Evolutionary conservation across 2,329 filamentous ascomycete genomes (phyloP).

Genomic region (Nannizziopsis barbatae): DNA sequence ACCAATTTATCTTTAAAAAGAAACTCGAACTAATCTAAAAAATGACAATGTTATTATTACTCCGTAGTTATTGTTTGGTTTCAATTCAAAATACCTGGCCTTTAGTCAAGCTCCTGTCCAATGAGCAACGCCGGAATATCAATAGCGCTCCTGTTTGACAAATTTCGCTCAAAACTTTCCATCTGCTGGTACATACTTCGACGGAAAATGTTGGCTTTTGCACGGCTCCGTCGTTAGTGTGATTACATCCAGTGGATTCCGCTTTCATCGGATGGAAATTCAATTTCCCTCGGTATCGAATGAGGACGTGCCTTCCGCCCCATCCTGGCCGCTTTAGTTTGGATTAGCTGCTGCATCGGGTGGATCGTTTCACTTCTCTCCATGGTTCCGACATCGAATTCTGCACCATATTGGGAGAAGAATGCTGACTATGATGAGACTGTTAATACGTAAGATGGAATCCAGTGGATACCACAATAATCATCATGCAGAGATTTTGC

Average conservation of each 20-base stretch:
- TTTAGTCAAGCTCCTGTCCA: too few relatives aligned
- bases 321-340: not conserved
- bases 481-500: not conserved
- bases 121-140: too few relatives aligned
- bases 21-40: not conserved
- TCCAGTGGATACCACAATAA: conserved; percentile 8
- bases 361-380: conserved; percentile 9
- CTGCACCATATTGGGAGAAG: not conserved
- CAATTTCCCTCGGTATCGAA: conserved; percentile 1
- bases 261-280: not conserved
- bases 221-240: not conserved
- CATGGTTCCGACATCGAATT: conserved; percentile 1
- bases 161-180: too few relatives aligned
- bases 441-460: not conserved
- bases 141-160: too few relatives aligned
- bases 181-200: not conserved
- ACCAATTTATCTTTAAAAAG: too few relatives aligned
- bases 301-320: not conserved
- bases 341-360: conserved; percentile 3
- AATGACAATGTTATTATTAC: too few relatives aligned
- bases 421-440: not conserved
- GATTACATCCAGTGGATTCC: not conserved
- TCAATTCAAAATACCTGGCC: too few relatives aligned
- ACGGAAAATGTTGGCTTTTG: not conserved
- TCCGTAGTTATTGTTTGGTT: too few relatives aligned